Base-by-base conservation (phyloP, 371 early-diverging fungal species). In the Apophysomyces ossiformis region DNA sequence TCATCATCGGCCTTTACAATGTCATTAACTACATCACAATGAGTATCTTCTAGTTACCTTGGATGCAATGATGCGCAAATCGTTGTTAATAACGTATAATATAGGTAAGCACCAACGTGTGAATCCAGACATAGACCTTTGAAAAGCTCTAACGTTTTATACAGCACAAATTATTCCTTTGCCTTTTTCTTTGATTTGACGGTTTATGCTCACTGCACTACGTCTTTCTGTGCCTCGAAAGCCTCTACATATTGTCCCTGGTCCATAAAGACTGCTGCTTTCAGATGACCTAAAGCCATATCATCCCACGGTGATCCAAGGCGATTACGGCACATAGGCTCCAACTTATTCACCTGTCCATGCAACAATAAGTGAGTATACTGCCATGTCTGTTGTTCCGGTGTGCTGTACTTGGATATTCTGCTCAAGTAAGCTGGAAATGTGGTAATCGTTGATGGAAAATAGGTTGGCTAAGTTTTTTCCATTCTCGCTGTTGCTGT, bases 21-120 rank as follows among this genome's bases (percentile, higher is more conserved):
- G 56, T 69, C 35, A 6, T 37, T 37, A 7, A 38, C 26, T 12
- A 21, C 32, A 9, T 18, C 37, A 5, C 4, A 26, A 39, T 9
- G 15, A 16, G 43, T 12, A 41, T n/a, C 8, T 44, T 37, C 37
- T 56, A 12, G 37, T 50, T 71, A 84, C 78, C 63, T 72, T 62
- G 7, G 74, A 64, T 4, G 86, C 85, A 32, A 84, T 64, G 16
- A 61, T 58, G 8, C 84, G 74, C 36, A 92, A 72, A 46, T 90
- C 89, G 7, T 76, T 79, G 61, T 85, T 87, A 43, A 91, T 65
- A 15, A 77, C 68, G 59, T 87, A 90, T 1, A 90, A 69, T 5
- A 78, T 64, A 11, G 82, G 84, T 57, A 89, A 69, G 36, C 79
- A 73, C 87, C 87, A 86, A 3, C 83, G 78, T 15, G 77, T 75